These are phyloP conservation scores for Artemisia tridentata DNA, from an alignment of 129 eudicot genomes.

Conservation along the genomic window DNA sequence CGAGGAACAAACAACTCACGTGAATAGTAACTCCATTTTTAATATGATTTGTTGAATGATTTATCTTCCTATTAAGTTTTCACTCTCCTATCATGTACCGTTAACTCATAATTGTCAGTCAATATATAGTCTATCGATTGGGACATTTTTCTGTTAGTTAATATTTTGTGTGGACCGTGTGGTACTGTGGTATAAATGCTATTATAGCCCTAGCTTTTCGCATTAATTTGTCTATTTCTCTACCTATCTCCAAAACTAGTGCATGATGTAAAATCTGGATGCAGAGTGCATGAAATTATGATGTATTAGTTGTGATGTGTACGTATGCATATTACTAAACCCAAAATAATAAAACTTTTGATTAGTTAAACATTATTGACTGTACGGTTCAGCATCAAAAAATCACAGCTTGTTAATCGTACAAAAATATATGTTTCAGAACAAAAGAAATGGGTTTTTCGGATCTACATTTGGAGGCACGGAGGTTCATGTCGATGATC, in stretches of 20 bases:
- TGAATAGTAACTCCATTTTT: slow-evolving; percentile 8
- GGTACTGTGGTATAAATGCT: slow-evolving; percentile 14
- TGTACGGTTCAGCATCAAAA: not conserved
- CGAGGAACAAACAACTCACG: slow-evolving; percentile 3
- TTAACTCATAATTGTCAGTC: not conserved
- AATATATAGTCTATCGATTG: not conserved
- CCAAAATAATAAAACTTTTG: not conserved
- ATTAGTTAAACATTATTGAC: not conserved
- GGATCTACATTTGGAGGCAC: slow-evolving; percentile 54
- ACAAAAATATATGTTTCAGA: slow-evolving; percentile 44
- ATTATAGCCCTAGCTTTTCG: not conserved
- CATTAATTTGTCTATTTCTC: not conserved
- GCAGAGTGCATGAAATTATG: not conserved
- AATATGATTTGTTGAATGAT: not conserved
- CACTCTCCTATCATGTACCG: not conserved
- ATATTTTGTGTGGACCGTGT: slow-evolving; percentile 3
- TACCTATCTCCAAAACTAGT: slow-evolving; percentile 1
- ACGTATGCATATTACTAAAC: slow-evolving; percentile 16
- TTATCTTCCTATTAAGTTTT: not conserved
- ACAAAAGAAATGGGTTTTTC: slow-evolving; percentile 58
- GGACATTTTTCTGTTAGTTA: not conserved
- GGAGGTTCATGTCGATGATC: slow-evolving; percentile 63
- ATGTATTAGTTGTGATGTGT: not conserved
- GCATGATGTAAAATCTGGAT: slow-evolving; percentile 3
- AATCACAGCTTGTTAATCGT: slow-evolving; percentile 15